These are phyloP conservation scores for Lachancea sp. DNA, from an alignment of 805 yeast species.

Conservation along the genomic window DNA sequence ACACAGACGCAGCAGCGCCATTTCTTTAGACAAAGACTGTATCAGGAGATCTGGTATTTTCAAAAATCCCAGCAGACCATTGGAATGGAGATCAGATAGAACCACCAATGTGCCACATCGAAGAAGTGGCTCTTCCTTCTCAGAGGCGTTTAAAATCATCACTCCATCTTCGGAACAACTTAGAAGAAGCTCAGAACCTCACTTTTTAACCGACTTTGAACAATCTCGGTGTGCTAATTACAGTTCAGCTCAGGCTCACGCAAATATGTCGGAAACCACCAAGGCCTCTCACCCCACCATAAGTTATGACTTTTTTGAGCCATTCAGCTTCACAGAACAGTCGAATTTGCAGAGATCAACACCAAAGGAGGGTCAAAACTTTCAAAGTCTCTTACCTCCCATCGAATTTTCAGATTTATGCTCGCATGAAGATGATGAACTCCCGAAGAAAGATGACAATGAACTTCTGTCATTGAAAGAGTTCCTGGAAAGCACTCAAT, in stretches of 20 bases:
- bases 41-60: not conserved
- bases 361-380: not conserved
- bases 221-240: constrained; percentile 17
- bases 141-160: constrained; percentile 3
- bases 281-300: constrained; percentile 5
- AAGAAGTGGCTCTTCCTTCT: not conserved
- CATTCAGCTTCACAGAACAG: not conserved
- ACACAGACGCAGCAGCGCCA: constrained; percentile 3
- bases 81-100: not conserved
- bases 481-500: not conserved
- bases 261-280: constrained; percentile 20
- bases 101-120: no score
- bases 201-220: constrained; percentile 16
- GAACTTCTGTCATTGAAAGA: constrained; percentile 1
- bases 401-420: not conserved
- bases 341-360: not conserved
- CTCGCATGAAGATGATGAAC: constrained; percentile 1
- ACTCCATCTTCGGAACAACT: constrained; percentile 26
- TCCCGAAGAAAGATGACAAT: not conserved
- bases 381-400: not conserved
- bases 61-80: not conserved
- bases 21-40: not conserved
- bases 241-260: constrained; percentile 19
- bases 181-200: constrained; percentile 22
- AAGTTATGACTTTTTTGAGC: not conserved